Evolutionary conservation across 2,329 filamentous ascomycete genomes (phyloP).

Genomic region (Ceratocystis diversiconidia): DNA sequence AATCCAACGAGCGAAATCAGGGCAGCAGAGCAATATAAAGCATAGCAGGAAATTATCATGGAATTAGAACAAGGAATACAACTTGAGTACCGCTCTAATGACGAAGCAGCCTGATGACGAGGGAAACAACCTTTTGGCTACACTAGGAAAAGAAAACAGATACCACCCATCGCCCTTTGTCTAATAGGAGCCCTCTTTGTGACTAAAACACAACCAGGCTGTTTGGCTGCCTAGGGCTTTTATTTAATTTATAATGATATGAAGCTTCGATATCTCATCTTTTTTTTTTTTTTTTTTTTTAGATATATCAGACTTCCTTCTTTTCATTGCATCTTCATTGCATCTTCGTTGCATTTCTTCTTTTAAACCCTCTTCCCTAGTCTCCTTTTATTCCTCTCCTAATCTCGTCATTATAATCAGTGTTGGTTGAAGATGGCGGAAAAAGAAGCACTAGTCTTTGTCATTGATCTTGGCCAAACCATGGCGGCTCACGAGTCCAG

Average conservation of each 20-base stretch:
- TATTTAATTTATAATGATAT: not conserved
- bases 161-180: not conserved
- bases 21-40: no score
- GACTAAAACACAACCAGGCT: conserved; percentile 13
- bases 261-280: not conserved
- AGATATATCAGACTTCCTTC: not conserved
- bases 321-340: not conserved
- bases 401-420: not conserved
- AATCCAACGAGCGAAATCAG: not conserved
- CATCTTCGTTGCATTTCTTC: not conserved
- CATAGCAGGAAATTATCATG: no score
- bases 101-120: no score
- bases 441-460: conserved; percentile 86
- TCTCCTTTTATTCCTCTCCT: conserved; percentile 2
- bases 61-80: no score
- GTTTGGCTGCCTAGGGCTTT: conserved; percentile 11
- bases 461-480: conserved; percentile 75
- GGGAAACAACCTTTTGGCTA: no score
- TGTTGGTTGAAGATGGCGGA: conserved; percentile 53
- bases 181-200: not conserved
- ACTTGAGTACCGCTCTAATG: no score
- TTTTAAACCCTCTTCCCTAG: not conserved
- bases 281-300: not conserved
- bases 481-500: conserved; percentile 63
- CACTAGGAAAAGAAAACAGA: no score